A percentile compares a stretch with the other conserved stretches of the same genome.
Conservation (phyloP, 2,329 filamentous ascomycete species). For the Phyllosticta capitalensis region DNA sequence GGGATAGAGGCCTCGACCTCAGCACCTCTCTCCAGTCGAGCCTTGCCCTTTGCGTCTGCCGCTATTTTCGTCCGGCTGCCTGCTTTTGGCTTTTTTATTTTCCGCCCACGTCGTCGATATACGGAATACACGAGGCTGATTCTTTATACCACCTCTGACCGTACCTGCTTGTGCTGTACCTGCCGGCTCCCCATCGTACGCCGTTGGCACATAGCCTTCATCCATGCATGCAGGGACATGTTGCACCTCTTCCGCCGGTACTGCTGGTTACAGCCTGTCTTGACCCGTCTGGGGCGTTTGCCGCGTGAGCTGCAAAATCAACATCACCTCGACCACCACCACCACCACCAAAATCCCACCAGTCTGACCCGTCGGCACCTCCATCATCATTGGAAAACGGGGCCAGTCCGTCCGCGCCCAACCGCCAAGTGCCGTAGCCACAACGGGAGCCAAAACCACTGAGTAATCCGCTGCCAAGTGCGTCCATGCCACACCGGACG, state of each 20-base stretch:
- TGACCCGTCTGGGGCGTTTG: constrained; percentile 2
- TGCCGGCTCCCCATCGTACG: constrained; percentile 8
- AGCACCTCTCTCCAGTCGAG: neutral
- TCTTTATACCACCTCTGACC: constrained; percentile 5
- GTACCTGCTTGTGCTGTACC: neutral
- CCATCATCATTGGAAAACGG: neutral
- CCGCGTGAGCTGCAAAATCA: constrained; percentile 4
- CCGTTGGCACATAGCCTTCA: neutral
- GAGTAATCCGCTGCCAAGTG: neutral
- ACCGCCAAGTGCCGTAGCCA: neutral
- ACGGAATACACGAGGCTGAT: neutral
- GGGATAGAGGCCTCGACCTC: neutral
- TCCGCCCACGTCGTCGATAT: neutral
- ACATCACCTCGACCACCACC: neutral
- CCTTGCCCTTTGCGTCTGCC: neutral
- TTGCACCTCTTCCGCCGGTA: neutral
- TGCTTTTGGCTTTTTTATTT: neutral
- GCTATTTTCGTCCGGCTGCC: neutral
- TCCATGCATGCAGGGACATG: constrained; percentile 7
- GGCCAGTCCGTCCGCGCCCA: neutral
- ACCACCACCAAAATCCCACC: neutral
- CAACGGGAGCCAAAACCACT: neutral
- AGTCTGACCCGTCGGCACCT: neutral
- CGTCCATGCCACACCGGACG: neutral
- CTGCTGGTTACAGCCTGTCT: constrained; percentile 1